These are phyloP conservation scores for Niebla homalea DNA, from an alignment of 495 filamentous ascomycete genomes.

Conservation along the genomic window DNA sequence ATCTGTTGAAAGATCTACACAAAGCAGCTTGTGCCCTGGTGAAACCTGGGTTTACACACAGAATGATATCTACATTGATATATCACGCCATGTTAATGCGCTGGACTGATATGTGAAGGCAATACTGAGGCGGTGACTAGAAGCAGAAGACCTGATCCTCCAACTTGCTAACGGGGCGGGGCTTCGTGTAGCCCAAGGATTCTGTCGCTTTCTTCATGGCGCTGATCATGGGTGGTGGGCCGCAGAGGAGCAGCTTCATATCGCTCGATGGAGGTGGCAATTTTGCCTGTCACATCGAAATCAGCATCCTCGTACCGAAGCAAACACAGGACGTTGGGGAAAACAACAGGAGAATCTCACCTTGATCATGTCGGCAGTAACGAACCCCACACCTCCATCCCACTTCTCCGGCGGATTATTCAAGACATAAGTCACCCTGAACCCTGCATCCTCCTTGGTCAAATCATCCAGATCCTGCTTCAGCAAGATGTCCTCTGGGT, in stretches of 20 bases:
- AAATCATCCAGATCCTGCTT: constrained; percentile 79
- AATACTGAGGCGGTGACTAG: constrained; percentile 28
- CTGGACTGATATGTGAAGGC: too few relatives aligned
- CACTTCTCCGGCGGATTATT: constrained; percentile 90
- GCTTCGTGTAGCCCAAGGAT: constrained; percentile 77
- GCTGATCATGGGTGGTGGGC: constrained; percentile 90
- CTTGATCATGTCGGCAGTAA: constrained; percentile 90
- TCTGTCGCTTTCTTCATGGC: constrained; percentile 96
- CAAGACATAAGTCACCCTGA: constrained; percentile 84
- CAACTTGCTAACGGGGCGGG: constrained; percentile 87
- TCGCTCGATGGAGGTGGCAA: constrained; percentile 73
- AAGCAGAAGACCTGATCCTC: constrained; percentile 98
- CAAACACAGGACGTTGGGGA: not conserved
- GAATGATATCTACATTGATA: not conserved
- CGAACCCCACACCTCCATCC: constrained; percentile 83
- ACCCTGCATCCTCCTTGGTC: constrained; percentile 57
- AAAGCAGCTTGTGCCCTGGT: too few relatives aligned
- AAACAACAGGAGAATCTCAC: constrained; percentile 33
- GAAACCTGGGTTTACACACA: not conserved
- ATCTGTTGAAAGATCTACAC: not conserved
- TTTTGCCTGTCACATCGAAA: constrained; percentile 16
- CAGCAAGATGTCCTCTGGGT: constrained; percentile 79
- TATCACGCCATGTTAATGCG: too few relatives aligned
- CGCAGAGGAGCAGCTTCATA: constrained; percentile 92
- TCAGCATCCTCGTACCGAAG: not conserved